phyloP scores from a whole-genome alignment of 208 protist species.

The Leishmania aethiopica region DNA sequence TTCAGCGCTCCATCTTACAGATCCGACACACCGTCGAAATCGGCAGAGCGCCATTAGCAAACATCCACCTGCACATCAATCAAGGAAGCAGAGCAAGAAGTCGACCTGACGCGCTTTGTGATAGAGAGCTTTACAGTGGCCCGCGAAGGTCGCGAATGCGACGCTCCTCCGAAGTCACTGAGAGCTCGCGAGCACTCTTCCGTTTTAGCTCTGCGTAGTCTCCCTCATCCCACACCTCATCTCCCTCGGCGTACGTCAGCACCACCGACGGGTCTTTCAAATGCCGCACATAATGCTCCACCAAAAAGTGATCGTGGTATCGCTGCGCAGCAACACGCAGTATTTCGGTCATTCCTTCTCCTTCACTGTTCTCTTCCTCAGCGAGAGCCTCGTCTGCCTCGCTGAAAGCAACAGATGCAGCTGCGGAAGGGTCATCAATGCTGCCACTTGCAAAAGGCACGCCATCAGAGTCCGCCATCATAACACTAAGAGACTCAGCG shows the following conservation, averaged over 20 bases:
- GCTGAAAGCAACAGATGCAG: neutral
- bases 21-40: neutral
- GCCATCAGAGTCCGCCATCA: conserved; percentile 9
- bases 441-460: neutral
- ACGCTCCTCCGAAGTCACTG: conserved; percentile 21
- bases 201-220: conserved; percentile 53
- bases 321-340: conserved; percentile 33
- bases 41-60: neutral
- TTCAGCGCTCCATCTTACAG: neutral
- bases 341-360: conserved; percentile 16
- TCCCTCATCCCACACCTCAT: conserved; percentile 90
- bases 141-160: conserved; percentile 39
- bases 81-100: neutral
- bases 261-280: conserved; percentile 50
- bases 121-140: conserved; percentile 26
- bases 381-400: neutral
- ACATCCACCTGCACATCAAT: neutral
- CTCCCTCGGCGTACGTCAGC: conserved; percentile 85
- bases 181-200: conserved; percentile 6
- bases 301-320: conserved; percentile 52
- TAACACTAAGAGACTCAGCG: conserved; percentile 28
- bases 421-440: neutral
- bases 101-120: neutral
- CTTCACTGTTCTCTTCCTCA: conserved; percentile 11
- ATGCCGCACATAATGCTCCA: conserved; percentile 70